These are phyloP conservation scores for Colletotrichum coccodes DNA, from an alignment of 2,329 filamentous ascomycete genomes.

Conservation along the genomic window DNA sequence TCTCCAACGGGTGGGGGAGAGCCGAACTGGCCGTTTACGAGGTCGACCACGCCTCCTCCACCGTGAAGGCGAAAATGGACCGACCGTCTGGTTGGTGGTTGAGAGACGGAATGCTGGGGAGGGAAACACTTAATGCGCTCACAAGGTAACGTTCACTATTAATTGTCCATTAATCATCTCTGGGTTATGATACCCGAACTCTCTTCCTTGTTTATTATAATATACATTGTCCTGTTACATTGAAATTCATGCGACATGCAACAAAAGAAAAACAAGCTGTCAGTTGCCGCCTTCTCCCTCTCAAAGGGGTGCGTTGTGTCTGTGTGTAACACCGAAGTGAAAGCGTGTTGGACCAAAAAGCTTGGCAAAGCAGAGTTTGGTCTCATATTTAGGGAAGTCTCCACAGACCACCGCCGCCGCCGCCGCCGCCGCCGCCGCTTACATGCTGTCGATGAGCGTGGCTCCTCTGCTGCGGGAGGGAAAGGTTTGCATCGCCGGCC, in stretches of 20 bases:
- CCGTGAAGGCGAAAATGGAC: not conserved
- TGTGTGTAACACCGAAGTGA: not conserved
- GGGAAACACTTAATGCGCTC: not conserved
- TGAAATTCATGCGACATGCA: not conserved
- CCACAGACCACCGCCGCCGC: not conserved
- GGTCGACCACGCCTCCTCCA: slow-evolving; percentile 7
- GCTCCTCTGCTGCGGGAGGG: not conserved
- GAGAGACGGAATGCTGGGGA: too few species aligned
- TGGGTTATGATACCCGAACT: not conserved
- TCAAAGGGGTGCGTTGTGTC: not conserved
- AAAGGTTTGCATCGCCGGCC: not conserved
- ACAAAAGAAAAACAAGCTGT: not conserved
- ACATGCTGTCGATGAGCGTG: not conserved
- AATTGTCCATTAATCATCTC: not conserved
- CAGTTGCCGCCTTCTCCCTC: not conserved
- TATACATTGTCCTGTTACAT: not conserved
- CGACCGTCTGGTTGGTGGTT: not conserved
- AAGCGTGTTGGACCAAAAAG: not conserved
- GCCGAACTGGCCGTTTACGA: slow-evolving; percentile 23
- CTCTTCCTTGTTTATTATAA: not conserved
- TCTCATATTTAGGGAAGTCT: slow-evolving; percentile 17
- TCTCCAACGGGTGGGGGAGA: slow-evolving; percentile 9
- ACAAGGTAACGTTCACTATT: not conserved
- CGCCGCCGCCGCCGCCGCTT: not conserved
- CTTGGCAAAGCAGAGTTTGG: slow-evolving; percentile 1